Conservation (phyloP, 2,329 filamentous ascomycete species). For the Trichoderma harzianum region DNA sequence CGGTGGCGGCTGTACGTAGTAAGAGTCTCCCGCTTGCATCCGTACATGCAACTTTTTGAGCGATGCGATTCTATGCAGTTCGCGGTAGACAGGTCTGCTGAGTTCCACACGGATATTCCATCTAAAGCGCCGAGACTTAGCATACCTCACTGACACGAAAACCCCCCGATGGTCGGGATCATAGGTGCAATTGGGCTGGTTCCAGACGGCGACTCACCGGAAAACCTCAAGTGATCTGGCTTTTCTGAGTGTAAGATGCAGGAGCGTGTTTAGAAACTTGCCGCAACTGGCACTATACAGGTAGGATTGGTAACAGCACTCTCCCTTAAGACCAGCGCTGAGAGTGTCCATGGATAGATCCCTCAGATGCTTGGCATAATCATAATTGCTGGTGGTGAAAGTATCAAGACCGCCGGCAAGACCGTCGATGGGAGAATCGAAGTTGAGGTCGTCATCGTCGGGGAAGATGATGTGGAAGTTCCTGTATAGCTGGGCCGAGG, state of each 20-base stretch:
- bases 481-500: slow-evolving; percentile 57
- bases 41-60: slow-evolving; percentile 55
- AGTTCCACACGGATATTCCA: slow-evolving; percentile 66
- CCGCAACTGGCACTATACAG: slow-evolving; percentile 55
- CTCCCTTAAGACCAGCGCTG: slow-evolving; percentile 50
- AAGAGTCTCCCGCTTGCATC: slow-evolving; percentile 55
- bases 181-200: neutral
- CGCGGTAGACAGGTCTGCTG: slow-evolving; percentile 54
- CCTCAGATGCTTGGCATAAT: slow-evolving; percentile 57
- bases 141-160: neutral
- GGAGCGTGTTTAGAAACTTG: slow-evolving; percentile 61
- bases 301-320: slow-evolving; percentile 52
- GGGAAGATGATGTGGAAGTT: slow-evolving; percentile 59
- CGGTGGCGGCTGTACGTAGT: slow-evolving; percentile 49
- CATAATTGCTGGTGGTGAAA: slow-evolving; percentile 60
- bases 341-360: slow-evolving; percentile 56
- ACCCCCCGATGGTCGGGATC: neutral
- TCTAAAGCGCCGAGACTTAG: slow-evolving; percentile 23
- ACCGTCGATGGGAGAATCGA: slow-evolving; percentile 53
- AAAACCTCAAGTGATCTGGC: slow-evolving; percentile 55
- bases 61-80: slow-evolving; percentile 51
- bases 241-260: slow-evolving; percentile 55
- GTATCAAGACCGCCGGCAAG: slow-evolving; percentile 59
- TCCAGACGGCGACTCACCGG: slow-evolving; percentile 38
- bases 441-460: slow-evolving; percentile 53